Conservation (phyloP, 164 flowering plant species). For the Stephania japonica region DNA sequence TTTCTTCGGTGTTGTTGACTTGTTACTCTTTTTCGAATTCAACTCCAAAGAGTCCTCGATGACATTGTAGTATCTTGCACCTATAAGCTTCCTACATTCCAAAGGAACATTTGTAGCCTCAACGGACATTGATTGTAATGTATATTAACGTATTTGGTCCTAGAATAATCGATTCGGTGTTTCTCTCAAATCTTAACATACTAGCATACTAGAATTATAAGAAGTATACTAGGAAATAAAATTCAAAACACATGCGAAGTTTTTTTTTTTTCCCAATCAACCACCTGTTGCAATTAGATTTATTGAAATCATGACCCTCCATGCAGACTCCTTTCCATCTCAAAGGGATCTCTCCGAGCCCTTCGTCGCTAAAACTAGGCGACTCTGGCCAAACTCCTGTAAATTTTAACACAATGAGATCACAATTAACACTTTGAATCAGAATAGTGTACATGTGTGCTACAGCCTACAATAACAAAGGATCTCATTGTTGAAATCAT, state of each 20-base stretch:
- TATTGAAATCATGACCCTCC: slow-evolving; percentile 59
- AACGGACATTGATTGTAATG: too few species aligned
- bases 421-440: not conserved
- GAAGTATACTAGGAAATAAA: too few species aligned
- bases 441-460: not conserved
- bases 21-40: slow-evolving; percentile 5
- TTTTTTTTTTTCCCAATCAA: not conserved
- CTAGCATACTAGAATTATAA: too few species aligned
- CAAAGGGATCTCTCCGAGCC: slow-evolving; percentile 56
- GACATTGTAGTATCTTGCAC: slow-evolving; percentile 60
- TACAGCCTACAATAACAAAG: not conserved
- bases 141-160: too few species aligned
- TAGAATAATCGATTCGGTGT: too few species aligned
- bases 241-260: too few species aligned
- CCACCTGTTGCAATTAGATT: slow-evolving; percentile 61
- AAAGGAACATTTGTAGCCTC: too few species aligned
- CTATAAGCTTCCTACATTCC: slow-evolving; percentile 48
- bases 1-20: not conserved
- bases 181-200: too few species aligned
- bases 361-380: slow-evolving; percentile 57
- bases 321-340: slow-evolving; percentile 81
- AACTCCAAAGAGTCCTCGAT: slow-evolving; percentile 4
- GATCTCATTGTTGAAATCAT: too few species aligned
- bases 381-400: slow-evolving; percentile 82
- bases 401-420: not conserved